Base-by-base conservation (phyloP, 306 rosid genomes). In the Corylus americana region DNA sequence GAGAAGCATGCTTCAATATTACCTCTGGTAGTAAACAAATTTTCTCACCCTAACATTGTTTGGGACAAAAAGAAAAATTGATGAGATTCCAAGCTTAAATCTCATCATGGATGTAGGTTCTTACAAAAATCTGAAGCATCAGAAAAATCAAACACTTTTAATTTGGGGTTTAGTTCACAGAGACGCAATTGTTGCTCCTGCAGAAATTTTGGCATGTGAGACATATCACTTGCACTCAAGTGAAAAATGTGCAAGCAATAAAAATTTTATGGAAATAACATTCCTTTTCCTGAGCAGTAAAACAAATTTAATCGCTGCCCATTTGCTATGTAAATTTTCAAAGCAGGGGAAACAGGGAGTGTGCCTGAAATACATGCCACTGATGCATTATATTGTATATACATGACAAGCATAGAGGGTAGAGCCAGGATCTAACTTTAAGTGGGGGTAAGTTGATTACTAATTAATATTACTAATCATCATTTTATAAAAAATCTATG, bases 1-100 rank as follows among this genome's bases (percentile, higher is more conserved):
- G 83, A 44, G 90, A 82, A 79, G 90, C 80, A 84, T 75, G 79
- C 84, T 88, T 87, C 79, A 82, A 37, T 55, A 84, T 44, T 37
- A 74, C 29, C 51, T 86, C 87, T 4, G 82, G 82, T 70, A 82
- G 73, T 39, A 84, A 63, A 59, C 72, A 79, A 74, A n/a, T 68
- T 70, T 74, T 81, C 78, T 77, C 92, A 77, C 81, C 90, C 92
- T 89, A 85, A 47, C 50, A 75, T 77, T 73, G 44, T 61, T 14
- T 55, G 27, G 27, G 17, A 50, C 62, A 57, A 68, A 27, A 18
- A 1, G 69, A 69, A 16, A 51, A 27, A 22, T 74, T 47, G 75
- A 48, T 35, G 71, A 67, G 71, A 42, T 13, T 75, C 63, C 45
- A 57, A 48, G 59, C 59, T 48, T 70, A 82, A 53, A 71, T 77